These are phyloP conservation scores for Penicillium dipodomyicola DNA, from an alignment of 495 filamentous ascomycete genomes.

Conservation along the genomic window DNA sequence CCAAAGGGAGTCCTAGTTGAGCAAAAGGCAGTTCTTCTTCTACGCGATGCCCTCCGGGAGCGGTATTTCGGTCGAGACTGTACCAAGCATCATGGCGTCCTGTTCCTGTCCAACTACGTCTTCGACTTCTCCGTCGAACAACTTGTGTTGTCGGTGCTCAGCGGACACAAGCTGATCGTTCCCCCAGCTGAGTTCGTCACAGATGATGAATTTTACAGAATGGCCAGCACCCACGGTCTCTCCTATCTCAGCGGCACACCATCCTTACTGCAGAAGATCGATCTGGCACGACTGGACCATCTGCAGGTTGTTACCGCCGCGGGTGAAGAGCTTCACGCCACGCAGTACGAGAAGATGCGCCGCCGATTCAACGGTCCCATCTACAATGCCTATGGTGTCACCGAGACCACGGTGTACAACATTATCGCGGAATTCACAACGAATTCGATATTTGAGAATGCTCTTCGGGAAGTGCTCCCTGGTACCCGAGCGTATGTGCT, in stretches of 20 bases:
- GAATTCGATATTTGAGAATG: background rate
- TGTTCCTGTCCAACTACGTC: slow-evolving; percentile 1
- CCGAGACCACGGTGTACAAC: slow-evolving; percentile 1
- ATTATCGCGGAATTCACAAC: background rate
- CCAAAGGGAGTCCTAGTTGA: background rate
- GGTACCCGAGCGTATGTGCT: background rate
- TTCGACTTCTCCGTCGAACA: slow-evolving; percentile 1
- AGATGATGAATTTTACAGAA: slow-evolving; percentile 2
- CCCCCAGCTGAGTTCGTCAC: background rate
- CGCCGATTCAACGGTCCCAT: background rate
- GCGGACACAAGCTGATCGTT: background rate
- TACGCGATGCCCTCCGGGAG: background rate
- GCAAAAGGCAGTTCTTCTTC: slow-evolving; percentile 1
- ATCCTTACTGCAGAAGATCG: background rate
- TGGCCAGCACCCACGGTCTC: background rate
- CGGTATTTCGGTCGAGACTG: background rate
- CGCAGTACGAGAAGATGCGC: slow-evolving; percentile 1
- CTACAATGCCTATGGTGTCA: background rate
- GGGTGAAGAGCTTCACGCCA: background rate
- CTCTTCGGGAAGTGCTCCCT: background rate
- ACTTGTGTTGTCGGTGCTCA: background rate
- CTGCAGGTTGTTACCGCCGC: background rate
- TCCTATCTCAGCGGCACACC: slow-evolving; percentile 1
- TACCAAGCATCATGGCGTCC: background rate
- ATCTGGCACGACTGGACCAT: background rate